Base-by-base conservation (phyloP, 1,139 yeast genomes). In the Saccharomyces uvarum region DNA sequence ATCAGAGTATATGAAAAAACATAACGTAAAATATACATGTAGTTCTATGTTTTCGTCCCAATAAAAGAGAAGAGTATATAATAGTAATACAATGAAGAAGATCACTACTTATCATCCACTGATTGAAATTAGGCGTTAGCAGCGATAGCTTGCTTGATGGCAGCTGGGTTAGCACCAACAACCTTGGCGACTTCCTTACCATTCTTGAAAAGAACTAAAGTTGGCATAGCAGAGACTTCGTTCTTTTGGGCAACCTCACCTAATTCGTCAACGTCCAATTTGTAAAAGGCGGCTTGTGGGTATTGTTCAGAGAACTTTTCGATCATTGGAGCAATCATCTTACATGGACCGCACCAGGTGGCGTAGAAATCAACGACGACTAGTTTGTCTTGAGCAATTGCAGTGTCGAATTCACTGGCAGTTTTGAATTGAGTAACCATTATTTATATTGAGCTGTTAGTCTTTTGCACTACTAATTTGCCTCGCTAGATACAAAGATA, bases 271-370 rank as follows among this genome's bases (percentile, higher is more conserved):
- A 88, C 95, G 67, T 89, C 96, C 56, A 89, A 81, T 78, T 89
- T 88, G 79, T 81, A 77, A 79, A 90, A 89, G 64, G 77, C 80
- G 62, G 85, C 91, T 51, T 76, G 72, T 38, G 77, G 72, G 74
- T 76, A 78, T 65, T 81, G 78, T 51, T 75, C 72, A 47, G 83
- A 73, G 69, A 89, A 85, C 73, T 87, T 86, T 66, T 88, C 95
- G 66, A 90, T 75, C 75, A 88, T 77, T 70, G 97, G 97, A 59
- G 96, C 90, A 76, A 90, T 85, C 84, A 87, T 86, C 78, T 89
- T 89, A 78, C 97, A 90, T 59, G 97, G 97, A 64, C 96, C 97
- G 75, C 97, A 90, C 97, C 97, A 90, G 59, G 91, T 84, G 63
- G 97, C 97, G 66, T 83, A 88, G 76, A 90, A 90, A 76, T 90